Percentiles rank a stretch among this genome's conserved stretches.
phyloP scores from a whole-genome alignment of 345 rosid species.

The Dimocarpus longan region DNA sequence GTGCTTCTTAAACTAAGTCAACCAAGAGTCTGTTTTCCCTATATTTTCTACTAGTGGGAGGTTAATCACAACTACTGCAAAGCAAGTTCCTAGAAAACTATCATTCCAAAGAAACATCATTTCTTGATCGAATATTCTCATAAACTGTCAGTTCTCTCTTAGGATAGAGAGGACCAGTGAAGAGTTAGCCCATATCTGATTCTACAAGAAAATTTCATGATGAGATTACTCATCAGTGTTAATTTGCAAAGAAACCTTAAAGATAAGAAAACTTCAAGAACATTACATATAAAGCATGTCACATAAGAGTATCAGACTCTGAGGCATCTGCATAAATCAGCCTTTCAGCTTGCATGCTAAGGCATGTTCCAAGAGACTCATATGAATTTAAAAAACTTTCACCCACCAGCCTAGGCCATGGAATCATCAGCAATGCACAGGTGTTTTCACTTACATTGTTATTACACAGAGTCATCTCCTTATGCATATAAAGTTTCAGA shows the following conservation, averaged over 20 bases:
- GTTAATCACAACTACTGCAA: no score
- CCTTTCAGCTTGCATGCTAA: background rate
- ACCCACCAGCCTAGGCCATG: constrained; percentile 3
- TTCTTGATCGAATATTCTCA: background rate
- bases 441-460: background rate
- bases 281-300: background rate
- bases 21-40: no score
- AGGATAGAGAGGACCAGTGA: background rate
- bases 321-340: background rate
- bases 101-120: no score
- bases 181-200: background rate
- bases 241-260: background rate
- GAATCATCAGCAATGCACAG: background rate
- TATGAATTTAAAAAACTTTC: background rate
- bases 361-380: background rate
- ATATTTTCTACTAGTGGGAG: no score
- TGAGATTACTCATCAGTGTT: background rate
- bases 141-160: background rate
- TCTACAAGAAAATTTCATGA: background rate
- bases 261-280: background rate
- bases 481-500: background rate
- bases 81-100: no score
- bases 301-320: background rate
- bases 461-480: background rate
- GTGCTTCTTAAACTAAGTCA: no score